These are phyloP conservation scores for Picochlorum sp. DNA, from an alignment of 139 green algal species.

Conservation along the genomic window DNA sequence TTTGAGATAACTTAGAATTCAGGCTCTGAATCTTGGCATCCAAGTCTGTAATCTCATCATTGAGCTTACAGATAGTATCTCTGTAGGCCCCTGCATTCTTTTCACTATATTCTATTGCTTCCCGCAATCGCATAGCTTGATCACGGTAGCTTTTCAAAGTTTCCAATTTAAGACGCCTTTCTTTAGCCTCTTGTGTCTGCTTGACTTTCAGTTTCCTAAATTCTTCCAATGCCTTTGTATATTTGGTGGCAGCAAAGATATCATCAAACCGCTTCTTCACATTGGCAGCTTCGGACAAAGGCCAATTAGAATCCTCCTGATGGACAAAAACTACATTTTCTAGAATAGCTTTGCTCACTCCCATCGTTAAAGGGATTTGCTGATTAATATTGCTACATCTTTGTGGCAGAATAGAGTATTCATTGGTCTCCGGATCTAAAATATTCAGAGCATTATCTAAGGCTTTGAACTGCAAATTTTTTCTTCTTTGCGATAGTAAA, in stretches of 20 bases:
- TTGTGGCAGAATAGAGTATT: constrained; percentile 57
- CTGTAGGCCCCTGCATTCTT: background rate
- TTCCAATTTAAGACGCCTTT: constrained; percentile 60
- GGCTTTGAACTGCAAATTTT: constrained; percentile 67
- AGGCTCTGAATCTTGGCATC: constrained; percentile 12
- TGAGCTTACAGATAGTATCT: background rate
- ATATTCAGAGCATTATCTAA: constrained; percentile 66
- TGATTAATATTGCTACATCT: constrained; percentile 84
- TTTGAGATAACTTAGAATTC: constrained; percentile 10
- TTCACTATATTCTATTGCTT: background rate
- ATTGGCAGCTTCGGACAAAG: constrained; percentile 69
- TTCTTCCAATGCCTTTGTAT: constrained; percentile 84
- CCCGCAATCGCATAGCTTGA: constrained; percentile 12
- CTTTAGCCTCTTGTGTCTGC: constrained; percentile 47
- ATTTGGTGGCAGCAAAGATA: constrained; percentile 93
- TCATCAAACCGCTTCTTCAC: constrained; percentile 98
- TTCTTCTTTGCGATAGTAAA: constrained; percentile 62
- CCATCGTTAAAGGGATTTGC: constrained; percentile 85
- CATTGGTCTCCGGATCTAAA: constrained; percentile 51
- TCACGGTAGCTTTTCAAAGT: constrained; percentile 51
- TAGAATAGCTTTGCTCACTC: constrained; percentile 83
- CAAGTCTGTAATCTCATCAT: constrained; percentile 6
- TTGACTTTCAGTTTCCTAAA: constrained; percentile 78
- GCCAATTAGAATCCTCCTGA: constrained; percentile 97
- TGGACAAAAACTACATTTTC: constrained; percentile 99